Conservation (phyloP, 2,329 filamentous ascomycete species). For the Fusarium secorum region DNA sequence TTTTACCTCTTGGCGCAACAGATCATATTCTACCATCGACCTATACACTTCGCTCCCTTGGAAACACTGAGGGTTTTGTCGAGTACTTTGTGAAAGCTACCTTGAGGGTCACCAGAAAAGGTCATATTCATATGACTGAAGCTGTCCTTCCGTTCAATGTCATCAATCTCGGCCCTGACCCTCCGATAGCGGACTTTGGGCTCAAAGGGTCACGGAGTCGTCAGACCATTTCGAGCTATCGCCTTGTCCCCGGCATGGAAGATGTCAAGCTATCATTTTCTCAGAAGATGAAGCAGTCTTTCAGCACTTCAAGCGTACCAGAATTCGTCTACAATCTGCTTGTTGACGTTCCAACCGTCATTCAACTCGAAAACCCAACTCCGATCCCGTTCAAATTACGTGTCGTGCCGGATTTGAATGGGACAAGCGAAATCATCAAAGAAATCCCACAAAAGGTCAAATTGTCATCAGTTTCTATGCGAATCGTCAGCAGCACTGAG, state of each 20-base stretch:
- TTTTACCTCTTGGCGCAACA: background rate
- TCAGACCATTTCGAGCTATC: slow-evolving; percentile 34
- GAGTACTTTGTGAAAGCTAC: slow-evolving; percentile 49
- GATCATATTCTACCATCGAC: slow-evolving; percentile 10
- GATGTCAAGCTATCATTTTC: slow-evolving; percentile 43
- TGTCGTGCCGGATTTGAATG: slow-evolving; percentile 15
- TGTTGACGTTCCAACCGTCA: slow-evolving; percentile 38
- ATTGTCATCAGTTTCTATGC: slow-evolving; percentile 25
- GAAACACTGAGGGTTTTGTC: slow-evolving; percentile 8
- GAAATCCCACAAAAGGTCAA: slow-evolving; percentile 24
- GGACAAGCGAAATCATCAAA: slow-evolving; percentile 33
- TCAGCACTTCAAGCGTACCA: slow-evolving; percentile 49
- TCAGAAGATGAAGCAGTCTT: slow-evolving; percentile 47
- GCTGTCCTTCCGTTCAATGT: slow-evolving; percentile 41
- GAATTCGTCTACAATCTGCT: slow-evolving; percentile 40
- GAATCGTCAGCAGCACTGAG: slow-evolving; percentile 3
- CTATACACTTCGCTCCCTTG: background rate
- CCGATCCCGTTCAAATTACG: slow-evolving; percentile 41
- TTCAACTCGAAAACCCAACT: slow-evolving; percentile 44
- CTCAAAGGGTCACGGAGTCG: background rate
- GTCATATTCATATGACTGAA: background rate
- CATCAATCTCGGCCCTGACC: background rate
- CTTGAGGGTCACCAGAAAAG: slow-evolving; percentile 17
- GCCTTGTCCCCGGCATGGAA: slow-evolving; percentile 47
- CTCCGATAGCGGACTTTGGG: slow-evolving; percentile 31